phyloP scores from a whole-genome alignment of 352 stramenopile species.

The Phytophthora meadii region DNA sequence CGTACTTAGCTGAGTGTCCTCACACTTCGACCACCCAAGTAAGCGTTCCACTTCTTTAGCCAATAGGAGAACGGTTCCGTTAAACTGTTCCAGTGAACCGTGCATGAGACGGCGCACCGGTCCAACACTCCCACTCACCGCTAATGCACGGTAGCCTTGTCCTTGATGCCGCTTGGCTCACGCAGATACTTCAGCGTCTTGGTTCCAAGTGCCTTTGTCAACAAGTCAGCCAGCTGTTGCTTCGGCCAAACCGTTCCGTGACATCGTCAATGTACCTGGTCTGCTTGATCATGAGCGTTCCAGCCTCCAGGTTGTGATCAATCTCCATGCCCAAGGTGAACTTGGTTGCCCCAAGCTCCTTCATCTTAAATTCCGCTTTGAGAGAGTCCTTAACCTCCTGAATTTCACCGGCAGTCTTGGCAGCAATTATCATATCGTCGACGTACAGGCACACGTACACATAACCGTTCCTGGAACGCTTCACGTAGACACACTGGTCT shows the following conservation, averaged over 20 bases:
- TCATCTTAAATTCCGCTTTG: slow-evolving; percentile 19
- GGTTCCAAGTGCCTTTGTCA: not conserved
- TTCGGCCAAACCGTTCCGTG: slow-evolving; percentile 7
- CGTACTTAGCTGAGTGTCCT: too few species aligned
- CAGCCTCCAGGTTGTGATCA: slow-evolving; percentile 4
- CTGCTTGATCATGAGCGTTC: slow-evolving; percentile 31
- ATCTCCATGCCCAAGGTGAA: slow-evolving; percentile 38
- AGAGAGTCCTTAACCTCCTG: slow-evolving; percentile 16
- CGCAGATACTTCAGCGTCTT: not conserved
- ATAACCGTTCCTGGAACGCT: slow-evolving; percentile 8
- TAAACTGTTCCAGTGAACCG: too few species aligned
- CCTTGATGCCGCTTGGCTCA: not conserved
- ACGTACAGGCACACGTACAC: slow-evolving; percentile 20
- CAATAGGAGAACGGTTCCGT: too few species aligned
- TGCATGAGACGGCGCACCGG: too few species aligned
- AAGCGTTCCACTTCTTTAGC: too few species aligned
- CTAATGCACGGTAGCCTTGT: slow-evolving; percentile 1
- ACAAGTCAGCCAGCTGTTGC: slow-evolving; percentile 2
- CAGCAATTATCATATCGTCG: slow-evolving; percentile 20
- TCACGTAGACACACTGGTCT: slow-evolving; percentile 31
- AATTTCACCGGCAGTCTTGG: slow-evolving; percentile 10
- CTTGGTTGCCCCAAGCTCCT: slow-evolving; percentile 12
- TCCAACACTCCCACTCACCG: slow-evolving; percentile 14
- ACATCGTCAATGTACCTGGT: slow-evolving; percentile 28
- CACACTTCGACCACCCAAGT: too few species aligned